phyloP scores from a whole-genome alignment of 2,329 filamentous ascomycete genomes.

The Pestalotiopsis fici region DNA sequence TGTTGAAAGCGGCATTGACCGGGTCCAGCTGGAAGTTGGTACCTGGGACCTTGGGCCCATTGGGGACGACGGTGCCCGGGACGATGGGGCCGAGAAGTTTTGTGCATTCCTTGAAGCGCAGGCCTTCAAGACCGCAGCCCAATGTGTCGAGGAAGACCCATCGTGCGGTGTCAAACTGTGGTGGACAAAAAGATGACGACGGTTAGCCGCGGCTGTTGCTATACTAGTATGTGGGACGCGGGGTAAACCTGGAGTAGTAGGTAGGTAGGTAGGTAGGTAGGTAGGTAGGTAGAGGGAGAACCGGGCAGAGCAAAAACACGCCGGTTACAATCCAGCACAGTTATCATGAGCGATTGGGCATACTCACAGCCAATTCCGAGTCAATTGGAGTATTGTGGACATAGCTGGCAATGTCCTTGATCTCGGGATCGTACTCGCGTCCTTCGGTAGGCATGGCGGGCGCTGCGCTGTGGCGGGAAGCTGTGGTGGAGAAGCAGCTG shows the following conservation, averaged over 20 bases:
- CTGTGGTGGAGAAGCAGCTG: slow-evolving; percentile 50
- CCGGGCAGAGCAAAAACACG: no score
- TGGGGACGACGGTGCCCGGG: slow-evolving; percentile 85
- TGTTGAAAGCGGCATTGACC: slow-evolving; percentile 96
- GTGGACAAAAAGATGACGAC: slow-evolving; percentile 10
- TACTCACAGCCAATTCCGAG: slow-evolving; percentile 86
- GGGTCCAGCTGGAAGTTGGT: slow-evolving; percentile 95
- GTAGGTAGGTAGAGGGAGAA: neutral
- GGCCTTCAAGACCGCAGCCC: slow-evolving; percentile 92
- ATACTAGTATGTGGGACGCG: slow-evolving; percentile 5
- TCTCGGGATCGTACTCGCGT: slow-evolving; percentile 83
- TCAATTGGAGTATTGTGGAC: slow-evolving; percentile 89
- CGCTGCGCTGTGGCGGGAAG: slow-evolving; percentile 47
- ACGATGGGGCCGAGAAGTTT: slow-evolving; percentile 94
- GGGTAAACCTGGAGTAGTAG: slow-evolving; percentile 15
- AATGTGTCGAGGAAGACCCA: slow-evolving; percentile 97
- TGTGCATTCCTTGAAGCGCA: slow-evolving; percentile 93
- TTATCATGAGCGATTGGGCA: neutral
- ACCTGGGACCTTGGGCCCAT: slow-evolving; percentile 87
- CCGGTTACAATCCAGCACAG: neutral
- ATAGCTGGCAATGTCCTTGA: slow-evolving; percentile 92
- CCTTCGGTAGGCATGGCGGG: slow-evolving; percentile 50
- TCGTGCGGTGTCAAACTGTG: slow-evolving; percentile 89
- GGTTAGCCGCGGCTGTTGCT: slow-evolving; percentile 26
- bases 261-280: slow-evolving; percentile 7